Percentiles rank a stretch among this genome's conserved stretches.
These are phyloP conservation scores for Passalora sequoiae DNA, from an alignment of 2,329 filamentous ascomycete genomes.

Conservation along the genomic window DNA sequence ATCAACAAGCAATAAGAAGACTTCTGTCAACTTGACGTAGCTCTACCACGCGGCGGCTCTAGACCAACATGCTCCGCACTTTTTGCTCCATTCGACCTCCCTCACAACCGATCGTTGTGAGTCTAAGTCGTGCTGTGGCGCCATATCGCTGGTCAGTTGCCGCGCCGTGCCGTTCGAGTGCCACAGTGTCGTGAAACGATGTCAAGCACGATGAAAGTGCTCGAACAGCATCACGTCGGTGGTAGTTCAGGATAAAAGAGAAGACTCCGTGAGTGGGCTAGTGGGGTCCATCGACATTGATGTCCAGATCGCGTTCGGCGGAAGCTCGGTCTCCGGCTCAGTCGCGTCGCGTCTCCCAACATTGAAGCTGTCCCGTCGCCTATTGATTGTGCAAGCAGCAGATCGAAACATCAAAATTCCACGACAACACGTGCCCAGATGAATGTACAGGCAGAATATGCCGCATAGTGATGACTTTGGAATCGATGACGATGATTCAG, in stretches of 20 bases:
- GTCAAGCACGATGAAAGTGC: no score
- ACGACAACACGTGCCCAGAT: constrained; percentile 9
- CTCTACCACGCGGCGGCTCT: constrained; percentile 6
- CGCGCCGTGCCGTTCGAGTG: no score
- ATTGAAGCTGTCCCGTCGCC: no score
- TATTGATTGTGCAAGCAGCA: no score
- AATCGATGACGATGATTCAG: constrained; percentile 31
- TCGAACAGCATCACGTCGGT: no score
- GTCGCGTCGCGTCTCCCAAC: neutral
- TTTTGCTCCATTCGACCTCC: constrained; percentile 6
- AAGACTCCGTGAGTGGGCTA: no score
- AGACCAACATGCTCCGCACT: constrained; percentile 12
- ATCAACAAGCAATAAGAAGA: neutral
- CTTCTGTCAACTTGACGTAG: constrained; percentile 11
- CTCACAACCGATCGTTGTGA: neutral
- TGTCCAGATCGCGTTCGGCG: no score
- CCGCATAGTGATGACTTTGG: constrained; percentile 32
- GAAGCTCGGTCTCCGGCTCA: no score
- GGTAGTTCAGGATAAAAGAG: no score
- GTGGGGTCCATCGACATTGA: no score
- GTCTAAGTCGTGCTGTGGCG: neutral
- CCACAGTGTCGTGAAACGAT: no score
- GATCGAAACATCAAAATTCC: no score
- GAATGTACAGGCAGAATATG: constrained; percentile 17
- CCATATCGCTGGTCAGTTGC: neutral